Evolutionary conservation across 305 asterid species (phyloP), one percentile per base, ranked within the genome.

Genomic region (Ajuga reptans): DNA sequence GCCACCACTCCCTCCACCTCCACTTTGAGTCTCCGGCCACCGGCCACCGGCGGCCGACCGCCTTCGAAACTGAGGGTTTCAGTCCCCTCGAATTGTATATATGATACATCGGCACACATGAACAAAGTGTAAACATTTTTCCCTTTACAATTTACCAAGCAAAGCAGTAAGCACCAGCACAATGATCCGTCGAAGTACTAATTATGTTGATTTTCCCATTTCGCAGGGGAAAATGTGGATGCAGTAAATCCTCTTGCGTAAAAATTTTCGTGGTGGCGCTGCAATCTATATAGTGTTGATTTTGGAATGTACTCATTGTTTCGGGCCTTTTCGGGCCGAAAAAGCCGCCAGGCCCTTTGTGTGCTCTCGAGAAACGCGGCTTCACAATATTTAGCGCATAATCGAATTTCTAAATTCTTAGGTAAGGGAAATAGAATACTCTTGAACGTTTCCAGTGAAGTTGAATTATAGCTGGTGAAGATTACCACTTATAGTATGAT

Each of bases 221-320:
- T 34, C 31, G 17, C 69, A 42, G 71, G 58, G 17, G 65, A 49
- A n/a, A 39, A 64, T n/a, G 2, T 58, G 76, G 70, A 52, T 31
- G 14, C 33, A 47, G 60, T 42, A 50, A 63, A 52, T 53, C 42
- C 41, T 18, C 9, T 18, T 18, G 63, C 16, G 21, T 9, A 53
- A 8, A 5, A 51, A 75, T 53, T 41, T 54, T 29, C 34, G 29
- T 41, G 36, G 72, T 16, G 33, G 34, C 52, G 3, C 52, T 9
- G 14, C 33, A 8, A 14, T 73, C 58, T 12, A 1, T 17, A 49
- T 33, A 10, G 6, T 73, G 63, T 61, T 69, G 37, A 17, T 37
- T 11, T 69, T 69, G 80, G 78, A 61, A 84, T 87, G 86, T 29
- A 51, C 77, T 75, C 80, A 72, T 79, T 77, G 85, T 65, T 78